Base-by-base conservation (phyloP, 2,329 filamentous ascomycete genomes). In the Fusarium pininemorale region DNA sequence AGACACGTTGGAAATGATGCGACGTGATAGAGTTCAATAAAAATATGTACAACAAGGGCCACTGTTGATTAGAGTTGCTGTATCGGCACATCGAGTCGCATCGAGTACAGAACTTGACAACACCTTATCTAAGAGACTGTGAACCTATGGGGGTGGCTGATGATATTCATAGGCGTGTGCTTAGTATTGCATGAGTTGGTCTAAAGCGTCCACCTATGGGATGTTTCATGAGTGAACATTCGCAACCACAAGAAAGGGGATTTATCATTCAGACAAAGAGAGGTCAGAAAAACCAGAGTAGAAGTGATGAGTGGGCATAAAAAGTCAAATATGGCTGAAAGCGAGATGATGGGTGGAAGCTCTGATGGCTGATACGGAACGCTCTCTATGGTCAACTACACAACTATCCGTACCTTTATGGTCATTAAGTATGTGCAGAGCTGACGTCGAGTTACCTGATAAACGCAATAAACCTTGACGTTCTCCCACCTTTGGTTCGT, bases 101-200 rank as follows among this genome's bases (percentile, higher is more conserved):
- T 72, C 53, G 56, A 75, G 63, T 71, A 65, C 38, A 44, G 47
- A 70, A 64, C 48, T 70, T 66, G 64, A 50, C 67, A 68, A 71
- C 62, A 69, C 64, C 75, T 77, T 77, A 77, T 77, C 75, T 77
- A 66, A 73, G 42, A 30, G 56, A 45, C 39, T 30, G 45, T 50
- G 42, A 50, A 64, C 45, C 66, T 54, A 61, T 48, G 39, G 62
- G 71, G 56, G 71, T 66, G 24, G 4, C 2, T 18, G 4, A 18
- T 22, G 9, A 32, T 8, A 32, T 47, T 10, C 8, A 3, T 7
- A 14, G 70, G 70, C 5, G 70, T 73, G 70, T 26, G 22, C 22
- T 5, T 67, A 73, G 42, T 32, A 62, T 28, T 63, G 45, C 60
- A 70, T 73, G 68, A 69, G 68, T 35, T 69, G 69, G 63, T 60